Conservation (phyloP, 1,284 basidiomycete genomes). For the Paramarasmius palmivorus region DNA sequence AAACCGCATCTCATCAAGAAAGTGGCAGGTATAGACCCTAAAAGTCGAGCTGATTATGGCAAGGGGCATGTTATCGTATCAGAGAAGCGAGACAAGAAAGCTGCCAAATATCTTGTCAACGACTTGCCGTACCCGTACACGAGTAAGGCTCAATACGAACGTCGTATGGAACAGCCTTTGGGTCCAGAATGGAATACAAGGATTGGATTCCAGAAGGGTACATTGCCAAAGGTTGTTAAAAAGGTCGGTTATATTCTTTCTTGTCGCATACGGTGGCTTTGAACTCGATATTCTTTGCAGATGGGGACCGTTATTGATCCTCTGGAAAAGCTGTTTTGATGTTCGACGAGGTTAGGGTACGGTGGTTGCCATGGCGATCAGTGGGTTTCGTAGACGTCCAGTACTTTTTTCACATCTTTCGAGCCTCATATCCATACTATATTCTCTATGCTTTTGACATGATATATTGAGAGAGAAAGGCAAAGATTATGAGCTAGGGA, state of each 20-base stretch:
- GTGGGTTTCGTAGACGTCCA: no score
- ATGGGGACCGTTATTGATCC: conserved; percentile 80
- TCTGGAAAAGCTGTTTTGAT: conserved; percentile 50
- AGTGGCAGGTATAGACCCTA: conserved; percentile 77
- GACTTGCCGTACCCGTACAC: conserved; percentile 96
- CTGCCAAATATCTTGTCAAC: conserved; percentile 82
- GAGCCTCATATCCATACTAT: no score
- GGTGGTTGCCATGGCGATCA: no score
- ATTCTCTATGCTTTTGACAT: no score
- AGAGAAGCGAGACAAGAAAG: conserved; percentile 93
- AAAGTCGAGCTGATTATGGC: conserved; percentile 78
- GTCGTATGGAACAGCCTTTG: conserved; percentile 76
- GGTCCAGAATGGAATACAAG: conserved; percentile 95
- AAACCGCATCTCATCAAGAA: conserved; percentile 77
- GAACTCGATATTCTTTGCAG: conserved; percentile 33
- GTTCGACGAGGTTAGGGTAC: no score
- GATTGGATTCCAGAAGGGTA: conserved; percentile 83
- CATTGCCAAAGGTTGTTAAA: conserved; percentile 82
- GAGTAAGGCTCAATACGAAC: conserved; percentile 86
- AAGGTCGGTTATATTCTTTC: conserved; percentile 55
- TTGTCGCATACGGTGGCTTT: conserved; percentile 10
- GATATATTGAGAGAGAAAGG: no score
- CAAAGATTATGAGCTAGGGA: no score
- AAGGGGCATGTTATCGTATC: conserved; percentile 92
- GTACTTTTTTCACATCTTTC: no score